These are phyloP conservation scores for Trypanosoma brucei DNA, from an alignment of 208 protist genomes.

Conservation along the genomic window DNA sequence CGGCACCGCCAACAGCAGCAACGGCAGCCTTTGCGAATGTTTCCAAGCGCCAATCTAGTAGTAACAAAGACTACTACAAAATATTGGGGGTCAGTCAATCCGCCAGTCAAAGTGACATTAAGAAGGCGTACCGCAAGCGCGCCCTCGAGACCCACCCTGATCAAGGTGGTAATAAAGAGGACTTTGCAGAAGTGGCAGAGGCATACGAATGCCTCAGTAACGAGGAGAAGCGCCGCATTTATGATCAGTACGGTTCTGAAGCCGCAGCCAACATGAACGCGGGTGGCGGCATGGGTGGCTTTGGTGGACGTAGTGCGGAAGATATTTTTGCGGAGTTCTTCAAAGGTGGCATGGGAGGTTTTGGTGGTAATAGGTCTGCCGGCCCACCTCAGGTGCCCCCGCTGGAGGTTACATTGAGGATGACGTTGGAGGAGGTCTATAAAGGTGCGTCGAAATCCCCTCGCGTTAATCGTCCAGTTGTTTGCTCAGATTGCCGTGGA, in stretches of 20 bases:
- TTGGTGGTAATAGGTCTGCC: slow-evolving; percentile 36
- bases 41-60: slow-evolving; percentile 34
- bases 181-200: slow-evolving; percentile 87
- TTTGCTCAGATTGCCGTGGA: slow-evolving; percentile 84
- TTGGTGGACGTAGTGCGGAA: slow-evolving; percentile 69
- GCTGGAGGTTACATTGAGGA: slow-evolving; percentile 66
- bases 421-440: slow-evolving; percentile 86
- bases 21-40: neutral
- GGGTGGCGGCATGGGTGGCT: slow-evolving; percentile 49
- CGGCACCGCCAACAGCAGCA: neutral
- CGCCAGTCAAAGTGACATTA: slow-evolving; percentile 72
- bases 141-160: slow-evolving; percentile 89
- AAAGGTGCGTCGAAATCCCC: slow-evolving; percentile 74
- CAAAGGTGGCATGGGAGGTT: slow-evolving; percentile 68
- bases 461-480: slow-evolving; percentile 74
- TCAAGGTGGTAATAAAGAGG: slow-evolving; percentile 90
- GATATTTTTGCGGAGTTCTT: slow-evolving; percentile 93
- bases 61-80: slow-evolving; percentile 87
- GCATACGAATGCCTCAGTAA: slow-evolving; percentile 98
- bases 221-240: slow-evolving; percentile 93
- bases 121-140: slow-evolving; percentile 90
- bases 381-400: slow-evolving; percentile 62
- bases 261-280: slow-evolving; percentile 71
- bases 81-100: slow-evolving; percentile 66
- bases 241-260: slow-evolving; percentile 95